Conservation (phyloP, 345 rosid species). For the Salix purpurea region DNA sequence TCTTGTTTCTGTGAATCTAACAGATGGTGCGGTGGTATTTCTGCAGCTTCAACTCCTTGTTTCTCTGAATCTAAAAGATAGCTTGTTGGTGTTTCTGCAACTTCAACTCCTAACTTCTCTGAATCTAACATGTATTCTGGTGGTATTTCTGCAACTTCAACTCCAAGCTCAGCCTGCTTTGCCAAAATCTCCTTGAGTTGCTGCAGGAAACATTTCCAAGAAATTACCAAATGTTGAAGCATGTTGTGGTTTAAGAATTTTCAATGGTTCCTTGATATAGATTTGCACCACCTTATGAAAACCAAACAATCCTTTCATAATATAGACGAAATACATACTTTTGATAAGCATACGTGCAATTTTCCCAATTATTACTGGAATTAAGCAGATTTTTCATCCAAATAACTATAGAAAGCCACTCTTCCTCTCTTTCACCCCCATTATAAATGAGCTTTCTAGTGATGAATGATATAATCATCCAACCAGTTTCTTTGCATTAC, state of each 20-base stretch:
- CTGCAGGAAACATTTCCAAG: slow-evolving; percentile 39
- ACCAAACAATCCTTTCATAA: not conserved
- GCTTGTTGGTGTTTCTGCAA: slow-evolving; percentile 80
- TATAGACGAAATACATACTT: not conserved
- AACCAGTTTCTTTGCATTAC: not conserved
- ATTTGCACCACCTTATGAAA: not conserved
- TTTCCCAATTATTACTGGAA: not conserved
- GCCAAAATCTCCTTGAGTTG: slow-evolving; percentile 82
- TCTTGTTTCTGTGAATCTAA: slow-evolving; percentile 39
- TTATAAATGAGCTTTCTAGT: not conserved
- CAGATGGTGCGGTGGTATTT: slow-evolving; percentile 68
- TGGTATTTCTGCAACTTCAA: slow-evolving; percentile 91
- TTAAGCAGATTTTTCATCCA: too few relatives aligned
- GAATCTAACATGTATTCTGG: slow-evolving; percentile 54
- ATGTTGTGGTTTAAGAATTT: not conserved
- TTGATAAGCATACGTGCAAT: not conserved
- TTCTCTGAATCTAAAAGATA: slow-evolving; percentile 44
- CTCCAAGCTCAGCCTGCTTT: slow-evolving; percentile 86
- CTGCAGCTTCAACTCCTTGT: slow-evolving; percentile 87
- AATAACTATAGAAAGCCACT: not conserved
- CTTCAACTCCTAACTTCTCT: slow-evolving; percentile 57
- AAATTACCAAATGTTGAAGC: not conserved
- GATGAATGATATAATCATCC: not conserved
- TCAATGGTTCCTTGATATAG: not conserved
- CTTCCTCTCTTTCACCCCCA: not conserved